A percentile compares a stretch with the other conserved stretches of the same genome.
Conservation (phyloP, 768 basidiomycete genomes). For the Leccinum subgranulosum region DNA sequence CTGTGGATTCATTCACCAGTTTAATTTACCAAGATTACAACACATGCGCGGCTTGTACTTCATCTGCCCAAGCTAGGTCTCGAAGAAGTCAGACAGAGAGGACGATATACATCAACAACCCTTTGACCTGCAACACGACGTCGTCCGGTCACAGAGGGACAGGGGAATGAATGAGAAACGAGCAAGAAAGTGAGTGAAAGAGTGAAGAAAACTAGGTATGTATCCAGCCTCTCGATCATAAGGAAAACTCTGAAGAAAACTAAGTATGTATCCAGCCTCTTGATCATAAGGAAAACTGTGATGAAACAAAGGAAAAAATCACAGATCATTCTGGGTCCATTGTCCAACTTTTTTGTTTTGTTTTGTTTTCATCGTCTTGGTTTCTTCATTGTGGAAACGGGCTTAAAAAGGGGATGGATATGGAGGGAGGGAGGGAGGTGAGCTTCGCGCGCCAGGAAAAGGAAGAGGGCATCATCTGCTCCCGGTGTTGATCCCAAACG, state of each 20-base stretch:
- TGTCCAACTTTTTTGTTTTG: conserved; percentile 8
- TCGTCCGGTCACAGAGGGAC: background rate
- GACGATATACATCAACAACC: conserved; percentile 24
- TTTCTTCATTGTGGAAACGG: background rate
- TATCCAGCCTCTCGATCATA: too few relatives aligned
- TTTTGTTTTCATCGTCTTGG: too few relatives aligned
- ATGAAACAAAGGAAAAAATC: background rate
- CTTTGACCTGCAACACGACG: background rate
- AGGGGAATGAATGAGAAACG: conserved; percentile 4
- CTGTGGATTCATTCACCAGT: background rate
- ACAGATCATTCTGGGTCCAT: too few relatives aligned
- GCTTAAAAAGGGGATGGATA: too few relatives aligned
- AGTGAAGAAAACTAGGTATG: conserved; percentile 1
- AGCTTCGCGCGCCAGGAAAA: background rate
- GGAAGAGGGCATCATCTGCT: conserved; percentile 24
- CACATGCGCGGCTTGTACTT: background rate
- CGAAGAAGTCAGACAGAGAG: background rate
- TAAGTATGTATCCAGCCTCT: too few relatives aligned
- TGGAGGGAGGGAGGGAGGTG: too few relatives aligned
- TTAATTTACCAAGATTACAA: background rate
- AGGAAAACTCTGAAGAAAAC: background rate
- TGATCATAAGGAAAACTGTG: background rate
- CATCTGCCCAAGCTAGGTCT: background rate
- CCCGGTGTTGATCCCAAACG: conserved; percentile 29
- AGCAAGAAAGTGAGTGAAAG: background rate